These are phyloP conservation scores for Boletus patriciae DNA, from an alignment of 768 basidiomycete species.

Conservation along the genomic window DNA sequence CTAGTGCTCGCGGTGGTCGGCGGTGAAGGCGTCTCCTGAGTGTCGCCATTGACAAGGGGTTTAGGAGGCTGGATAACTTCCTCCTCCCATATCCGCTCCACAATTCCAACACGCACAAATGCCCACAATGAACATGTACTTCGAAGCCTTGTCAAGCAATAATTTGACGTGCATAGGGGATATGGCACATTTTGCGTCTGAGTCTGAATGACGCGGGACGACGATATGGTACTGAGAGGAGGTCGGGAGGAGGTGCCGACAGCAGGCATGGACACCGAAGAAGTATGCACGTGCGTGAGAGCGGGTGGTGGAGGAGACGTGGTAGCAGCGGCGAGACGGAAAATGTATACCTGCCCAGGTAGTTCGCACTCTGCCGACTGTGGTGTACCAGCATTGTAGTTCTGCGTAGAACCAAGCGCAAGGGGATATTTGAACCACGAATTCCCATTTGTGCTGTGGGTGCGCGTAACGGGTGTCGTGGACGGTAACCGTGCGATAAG, in stretches of 20 bases:
- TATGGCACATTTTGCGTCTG: conserved; percentile 38
- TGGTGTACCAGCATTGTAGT: conserved; percentile 23
- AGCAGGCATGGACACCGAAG: conserved; percentile 36
- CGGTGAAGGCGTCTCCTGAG: neutral
- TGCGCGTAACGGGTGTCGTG: conserved; percentile 27
- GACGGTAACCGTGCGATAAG: conserved; percentile 51
- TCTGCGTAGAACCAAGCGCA: conserved; percentile 34
- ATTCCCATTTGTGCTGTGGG: conserved; percentile 49
- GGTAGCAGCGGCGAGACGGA: conserved; percentile 50
- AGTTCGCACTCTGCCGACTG: conserved; percentile 30
- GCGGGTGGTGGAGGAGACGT: conserved; percentile 25
- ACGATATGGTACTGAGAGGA: conserved; percentile 37
- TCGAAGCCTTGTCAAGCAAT: conserved; percentile 81
- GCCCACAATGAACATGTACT: conserved; percentile 91
- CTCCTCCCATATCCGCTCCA: conserved; percentile 91
- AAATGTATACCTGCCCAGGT: conserved; percentile 61
- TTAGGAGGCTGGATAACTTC: conserved; percentile 44
- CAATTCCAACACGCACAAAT: conserved; percentile 76
- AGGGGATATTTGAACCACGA: conserved; percentile 59
- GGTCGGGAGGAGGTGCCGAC: conserved; percentile 23
- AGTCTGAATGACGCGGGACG: conserved; percentile 39
- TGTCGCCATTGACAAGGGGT: conserved; percentile 16
- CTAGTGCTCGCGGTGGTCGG: neutral
- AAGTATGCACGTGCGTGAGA: conserved; percentile 20
- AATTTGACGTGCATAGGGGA: conserved; percentile 80